Percentiles rank a stretch among this genome's conserved stretches.
Evolutionary conservation across 768 basidiomycete genomes (phyloP).

Genomic region (Hygrocybe punicea): DNA sequence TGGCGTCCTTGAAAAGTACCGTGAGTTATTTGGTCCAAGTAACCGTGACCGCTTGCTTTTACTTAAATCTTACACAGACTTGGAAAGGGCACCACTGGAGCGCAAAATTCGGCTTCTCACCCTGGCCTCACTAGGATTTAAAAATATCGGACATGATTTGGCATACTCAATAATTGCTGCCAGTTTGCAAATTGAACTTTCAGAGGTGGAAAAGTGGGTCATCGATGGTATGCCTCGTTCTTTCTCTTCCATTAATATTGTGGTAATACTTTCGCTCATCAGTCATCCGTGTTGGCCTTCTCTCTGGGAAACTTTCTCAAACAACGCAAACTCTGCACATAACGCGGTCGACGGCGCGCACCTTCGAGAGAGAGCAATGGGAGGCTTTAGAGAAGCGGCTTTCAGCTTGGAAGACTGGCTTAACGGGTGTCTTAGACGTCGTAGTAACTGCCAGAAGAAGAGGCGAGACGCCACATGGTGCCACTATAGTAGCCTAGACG

Average conservation of each 20-base stretch:
- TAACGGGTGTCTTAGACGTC: conserved; percentile 67
- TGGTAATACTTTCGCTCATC: conserved; percentile 3
- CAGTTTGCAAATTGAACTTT: conserved; percentile 57
- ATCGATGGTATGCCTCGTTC: conserved; percentile 63
- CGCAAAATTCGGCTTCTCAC: conserved; percentile 77
- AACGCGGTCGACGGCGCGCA: conserved; percentile 67
- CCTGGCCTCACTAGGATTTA: conserved; percentile 72
- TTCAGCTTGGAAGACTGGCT: conserved; percentile 71
- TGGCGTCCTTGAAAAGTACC: conserved; percentile 49
- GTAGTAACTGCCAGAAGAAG: conserved; percentile 52
- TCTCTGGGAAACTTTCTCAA: conserved; percentile 83
- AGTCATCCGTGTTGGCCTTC: conserved; percentile 79
- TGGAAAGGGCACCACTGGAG: conserved; percentile 59
- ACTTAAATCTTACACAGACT: conserved; percentile 37
- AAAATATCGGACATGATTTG: conserved; percentile 70
- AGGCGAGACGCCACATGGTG: conserved; percentile 30
- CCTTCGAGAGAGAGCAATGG: conserved; percentile 80
- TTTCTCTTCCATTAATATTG: background rate
- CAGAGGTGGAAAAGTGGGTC: conserved; percentile 80
- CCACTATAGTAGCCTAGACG: conserved; percentile 14
- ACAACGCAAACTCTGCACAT: conserved; percentile 69
- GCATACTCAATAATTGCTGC: conserved; percentile 68
- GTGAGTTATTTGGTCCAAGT: conserved; percentile 41
- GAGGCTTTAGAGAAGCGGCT: conserved; percentile 69
- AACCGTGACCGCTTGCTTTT: background rate